phyloP scores from a whole-genome alignment of 1,139 yeast genomes.

The Candida albicans region DNA sequence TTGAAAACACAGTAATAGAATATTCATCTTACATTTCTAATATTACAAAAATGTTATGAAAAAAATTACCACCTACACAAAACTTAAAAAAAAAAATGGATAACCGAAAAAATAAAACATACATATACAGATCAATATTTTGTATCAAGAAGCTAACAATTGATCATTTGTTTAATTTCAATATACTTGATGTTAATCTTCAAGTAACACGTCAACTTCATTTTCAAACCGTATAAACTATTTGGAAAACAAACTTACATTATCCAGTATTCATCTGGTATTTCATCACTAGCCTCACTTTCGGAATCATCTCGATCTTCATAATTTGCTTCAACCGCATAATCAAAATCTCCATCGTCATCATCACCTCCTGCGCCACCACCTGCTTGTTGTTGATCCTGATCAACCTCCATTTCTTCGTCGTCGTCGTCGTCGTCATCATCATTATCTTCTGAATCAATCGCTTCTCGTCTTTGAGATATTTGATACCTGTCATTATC shows the following conservation, averaged over 20 bases:
- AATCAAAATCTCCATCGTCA: background rate
- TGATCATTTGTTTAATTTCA: no score
- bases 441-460: slow-evolving; percentile 14
- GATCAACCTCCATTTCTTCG: slow-evolving; percentile 12
- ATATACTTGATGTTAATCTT: no score
- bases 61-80: no score
- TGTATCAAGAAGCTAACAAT: no score
- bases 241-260: slow-evolving; percentile 6
- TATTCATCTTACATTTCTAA: no score
- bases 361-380: slow-evolving; percentile 5
- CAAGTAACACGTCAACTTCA: background rate
- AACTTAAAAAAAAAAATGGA: no score
- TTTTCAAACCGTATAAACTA: background rate
- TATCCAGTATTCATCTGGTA: slow-evolving; percentile 16
- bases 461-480: slow-evolving; percentile 13
- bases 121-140: no score
- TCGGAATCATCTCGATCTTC: slow-evolving; percentile 8
- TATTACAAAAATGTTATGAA: no score
- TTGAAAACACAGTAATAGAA: no score
- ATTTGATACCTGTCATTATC: slow-evolving; percentile 8
- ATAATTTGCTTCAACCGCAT: slow-evolving; percentile 1
- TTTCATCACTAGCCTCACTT: slow-evolving; percentile 7
- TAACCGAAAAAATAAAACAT: no score
- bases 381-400: slow-evolving; percentile 1
- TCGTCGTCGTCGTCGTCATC: slow-evolving; percentile 15